Conservation (phyloP, 129 eudicot genomes). For the Heracleum sosnowskyi region DNA sequence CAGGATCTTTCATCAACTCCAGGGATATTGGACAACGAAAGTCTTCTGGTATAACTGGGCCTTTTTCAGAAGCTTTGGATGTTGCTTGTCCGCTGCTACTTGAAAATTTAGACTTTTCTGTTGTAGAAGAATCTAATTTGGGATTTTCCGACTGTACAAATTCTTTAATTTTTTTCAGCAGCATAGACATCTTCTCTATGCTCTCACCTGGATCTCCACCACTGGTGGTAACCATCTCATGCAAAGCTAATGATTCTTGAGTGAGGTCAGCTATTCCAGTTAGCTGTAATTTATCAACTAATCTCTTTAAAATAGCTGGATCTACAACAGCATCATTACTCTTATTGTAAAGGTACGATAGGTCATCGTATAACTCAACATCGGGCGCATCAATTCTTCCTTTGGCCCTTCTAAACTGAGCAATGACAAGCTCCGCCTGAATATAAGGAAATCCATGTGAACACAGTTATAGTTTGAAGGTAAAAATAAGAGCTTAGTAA, state of each 20-base stretch:
- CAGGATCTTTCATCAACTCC: constrained; percentile 93
- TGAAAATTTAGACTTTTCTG: constrained; percentile 12
- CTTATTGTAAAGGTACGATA: constrained; percentile 47
- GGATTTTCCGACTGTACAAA: constrained; percentile 70
- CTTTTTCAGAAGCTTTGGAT: constrained; percentile 30
- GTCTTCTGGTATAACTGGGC: constrained; percentile 59
- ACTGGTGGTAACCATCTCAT: constrained; percentile 71
- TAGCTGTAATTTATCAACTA: constrained; percentile 72
- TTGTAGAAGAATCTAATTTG: constrained; percentile 33
- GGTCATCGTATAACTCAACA: constrained; percentile 58
- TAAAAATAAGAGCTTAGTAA: not conserved
- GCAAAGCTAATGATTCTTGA: constrained; percentile 85
- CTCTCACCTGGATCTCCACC: constrained; percentile 71
- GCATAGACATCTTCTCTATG: constrained; percentile 82
- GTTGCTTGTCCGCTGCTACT: constrained; percentile 45
- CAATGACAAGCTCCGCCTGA: constrained; percentile 84
- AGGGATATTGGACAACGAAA: constrained; percentile 90
- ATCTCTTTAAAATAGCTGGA: constrained; percentile 50
- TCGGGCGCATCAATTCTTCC: constrained; percentile 74
- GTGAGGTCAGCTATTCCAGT: constrained; percentile 71
- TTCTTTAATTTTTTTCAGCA: constrained; percentile 69
- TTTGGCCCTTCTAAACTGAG: constrained; percentile 89
- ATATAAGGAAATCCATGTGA: constrained; percentile 8
- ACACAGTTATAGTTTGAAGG: not conserved
- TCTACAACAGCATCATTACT: constrained; percentile 38